Percentiles rank a stretch among this genome's conserved stretches.
phyloP scores from a whole-genome alignment of 805 yeast genomes.

The Lachancea fermentati region DNA sequence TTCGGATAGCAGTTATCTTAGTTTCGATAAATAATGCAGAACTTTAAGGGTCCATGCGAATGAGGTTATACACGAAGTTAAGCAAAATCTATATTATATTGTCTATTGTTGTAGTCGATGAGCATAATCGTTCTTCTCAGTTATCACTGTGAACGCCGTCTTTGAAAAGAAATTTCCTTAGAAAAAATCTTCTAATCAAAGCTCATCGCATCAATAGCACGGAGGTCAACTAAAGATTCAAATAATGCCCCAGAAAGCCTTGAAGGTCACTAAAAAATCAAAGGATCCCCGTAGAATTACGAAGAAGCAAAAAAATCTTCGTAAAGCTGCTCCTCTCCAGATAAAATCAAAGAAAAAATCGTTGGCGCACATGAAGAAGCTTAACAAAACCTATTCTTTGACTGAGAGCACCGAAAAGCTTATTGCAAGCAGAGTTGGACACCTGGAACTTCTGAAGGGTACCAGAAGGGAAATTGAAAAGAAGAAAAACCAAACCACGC shows the following conservation, averaged over 20 bases:
- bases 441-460: slow-evolving; percentile 85
- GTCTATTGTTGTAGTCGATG: too few relatives aligned
- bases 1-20: too few relatives aligned
- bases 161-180: not conserved
- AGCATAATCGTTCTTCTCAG: too few relatives aligned
- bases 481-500: slow-evolving; percentile 30
- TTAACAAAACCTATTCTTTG: slow-evolving; percentile 46
- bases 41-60: too few relatives aligned
- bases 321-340: slow-evolving; percentile 68
- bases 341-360: slow-evolving; percentile 61
- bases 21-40: too few relatives aligned
- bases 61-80: too few relatives aligned
- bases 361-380: slow-evolving; percentile 45
- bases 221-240: not conserved
- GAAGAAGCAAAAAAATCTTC: slow-evolving; percentile 59
- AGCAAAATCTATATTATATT: too few relatives aligned
- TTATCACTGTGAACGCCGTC: not conserved
- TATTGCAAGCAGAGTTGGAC: slow-evolving; percentile 88
- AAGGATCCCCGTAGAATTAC: slow-evolving; percentile 42
- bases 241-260: slow-evolving; percentile 67
- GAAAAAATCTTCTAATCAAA: not conserved
- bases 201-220: slow-evolving; percentile 1
- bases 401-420: slow-evolving; percentile 72
- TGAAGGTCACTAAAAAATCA: slow-evolving; percentile 42
- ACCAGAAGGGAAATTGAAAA: slow-evolving; percentile 79